phyloP scores from a whole-genome alignment of 2,329 filamentous ascomycete species.

The Pseudopithomyces chartarum region DNA sequence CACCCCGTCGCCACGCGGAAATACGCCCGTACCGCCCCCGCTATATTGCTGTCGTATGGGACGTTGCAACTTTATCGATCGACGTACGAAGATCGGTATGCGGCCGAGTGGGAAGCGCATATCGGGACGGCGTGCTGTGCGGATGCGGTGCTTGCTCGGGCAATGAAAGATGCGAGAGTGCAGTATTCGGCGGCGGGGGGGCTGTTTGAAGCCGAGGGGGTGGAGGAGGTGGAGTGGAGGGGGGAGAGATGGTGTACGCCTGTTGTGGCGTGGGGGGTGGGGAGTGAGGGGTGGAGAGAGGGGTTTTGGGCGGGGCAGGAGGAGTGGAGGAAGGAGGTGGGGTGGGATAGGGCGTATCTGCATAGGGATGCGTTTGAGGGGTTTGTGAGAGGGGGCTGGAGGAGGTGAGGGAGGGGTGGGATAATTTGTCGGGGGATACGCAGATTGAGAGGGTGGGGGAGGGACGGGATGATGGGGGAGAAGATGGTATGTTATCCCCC shows the following conservation, averaged over 20 bases:
- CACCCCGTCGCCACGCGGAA: slow-evolving; percentile 39
- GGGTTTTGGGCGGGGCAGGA: slow-evolving; percentile 38
- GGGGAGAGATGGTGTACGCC: slow-evolving; percentile 50
- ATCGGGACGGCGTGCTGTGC: slow-evolving; percentile 45
- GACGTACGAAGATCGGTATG: slow-evolving; percentile 37
- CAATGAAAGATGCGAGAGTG: slow-evolving; percentile 41
- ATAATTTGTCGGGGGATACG: slow-evolving; percentile 39
- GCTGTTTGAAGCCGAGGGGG: slow-evolving; percentile 51
- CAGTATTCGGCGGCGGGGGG: slow-evolving; percentile 47
- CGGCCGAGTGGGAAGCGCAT: slow-evolving; percentile 37
- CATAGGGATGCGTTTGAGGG: slow-evolving; percentile 40
- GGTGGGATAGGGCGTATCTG: slow-evolving; percentile 40
- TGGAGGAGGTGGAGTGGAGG: slow-evolving; percentile 46
- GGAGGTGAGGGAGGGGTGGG: slow-evolving; percentile 37
- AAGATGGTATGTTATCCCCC: slow-evolving; percentile 1
- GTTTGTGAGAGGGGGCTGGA: slow-evolving; percentile 34
- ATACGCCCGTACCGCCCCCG: slow-evolving; percentile 49
- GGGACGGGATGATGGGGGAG: slow-evolving; percentile 24
- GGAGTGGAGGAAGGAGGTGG: slow-evolving; percentile 38
- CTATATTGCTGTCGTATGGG: slow-evolving; percentile 49
- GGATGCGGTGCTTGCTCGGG: slow-evolving; percentile 42
- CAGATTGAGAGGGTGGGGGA: slow-evolving; percentile 19
- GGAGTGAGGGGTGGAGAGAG: slow-evolving; percentile 27
- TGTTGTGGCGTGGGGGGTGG: slow-evolving; percentile 46
- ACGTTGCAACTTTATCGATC: slow-evolving; percentile 43